Conservation (phyloP, 2,329 filamentous ascomycete species). For the Exophiala viscosa region DNA sequence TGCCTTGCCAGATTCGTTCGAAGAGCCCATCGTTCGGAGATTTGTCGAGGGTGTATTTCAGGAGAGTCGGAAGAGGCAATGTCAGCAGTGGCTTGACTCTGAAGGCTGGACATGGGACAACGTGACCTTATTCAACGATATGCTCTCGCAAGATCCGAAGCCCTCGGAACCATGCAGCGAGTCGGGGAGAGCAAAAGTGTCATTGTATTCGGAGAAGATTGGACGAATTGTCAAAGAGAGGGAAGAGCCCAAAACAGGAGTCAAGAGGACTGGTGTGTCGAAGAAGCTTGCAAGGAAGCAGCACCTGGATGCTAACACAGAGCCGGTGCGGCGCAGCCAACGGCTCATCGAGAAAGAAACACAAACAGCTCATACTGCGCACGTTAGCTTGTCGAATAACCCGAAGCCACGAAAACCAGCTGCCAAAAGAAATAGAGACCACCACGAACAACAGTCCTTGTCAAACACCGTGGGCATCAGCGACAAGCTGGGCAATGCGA, state of each 20-base stretch:
- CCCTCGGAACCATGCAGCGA: neutral
- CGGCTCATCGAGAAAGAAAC: conserved; percentile 7
- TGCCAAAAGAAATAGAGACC: neutral
- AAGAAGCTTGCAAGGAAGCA: neutral
- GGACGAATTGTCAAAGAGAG: neutral
- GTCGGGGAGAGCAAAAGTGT: neutral
- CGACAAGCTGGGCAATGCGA: neutral
- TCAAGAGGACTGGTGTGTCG: neutral
- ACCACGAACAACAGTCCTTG: neutral
- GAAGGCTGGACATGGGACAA: conserved; percentile 25
- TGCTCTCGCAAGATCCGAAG: conserved; percentile 16
- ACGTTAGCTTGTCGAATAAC: neutral
- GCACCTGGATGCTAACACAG: neutral
- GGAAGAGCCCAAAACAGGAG: neutral
- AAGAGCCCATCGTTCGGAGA: conserved; percentile 15
- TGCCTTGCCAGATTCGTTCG: conserved; percentile 12
- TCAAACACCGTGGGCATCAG: neutral
- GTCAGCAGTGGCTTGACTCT: conserved; percentile 21
- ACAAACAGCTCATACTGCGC: neutral
- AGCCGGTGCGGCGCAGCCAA: conserved; percentile 17
- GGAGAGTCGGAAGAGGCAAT: conserved; percentile 15
- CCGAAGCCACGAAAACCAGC: neutral
- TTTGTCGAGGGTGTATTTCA: conserved; percentile 20
- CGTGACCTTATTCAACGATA: conserved; percentile 9
- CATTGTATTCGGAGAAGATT: neutral